phyloP scores from a whole-genome alignment of 2,329 filamentous ascomycete genomes.

The Paraphoma chrysanthemicola region DNA sequence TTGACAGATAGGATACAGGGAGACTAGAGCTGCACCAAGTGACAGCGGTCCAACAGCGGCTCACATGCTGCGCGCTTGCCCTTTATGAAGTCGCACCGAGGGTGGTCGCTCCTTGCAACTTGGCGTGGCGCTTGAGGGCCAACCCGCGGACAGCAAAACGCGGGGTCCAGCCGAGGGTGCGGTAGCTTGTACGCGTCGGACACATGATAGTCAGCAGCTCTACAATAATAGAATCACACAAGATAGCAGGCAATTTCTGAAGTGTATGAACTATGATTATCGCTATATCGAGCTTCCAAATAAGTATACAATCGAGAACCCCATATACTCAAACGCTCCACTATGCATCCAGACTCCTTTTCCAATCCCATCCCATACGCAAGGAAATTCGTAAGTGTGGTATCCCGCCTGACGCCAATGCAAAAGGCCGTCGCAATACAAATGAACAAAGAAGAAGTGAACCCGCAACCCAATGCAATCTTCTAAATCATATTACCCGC shows the following conservation, averaged over 20 bases:
- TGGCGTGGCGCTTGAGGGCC: not conserved
- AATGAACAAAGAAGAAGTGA: conserved; percentile 5
- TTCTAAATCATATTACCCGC: conserved; percentile 37
- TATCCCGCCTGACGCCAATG: conserved; percentile 16
- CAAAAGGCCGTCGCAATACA: conserved; percentile 11
- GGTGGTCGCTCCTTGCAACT: not conserved
- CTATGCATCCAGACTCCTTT: not conserved
- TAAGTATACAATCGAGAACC: not conserved
- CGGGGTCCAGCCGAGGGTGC: not conserved
- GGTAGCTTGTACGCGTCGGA: not conserved
- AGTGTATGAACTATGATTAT: not conserved
- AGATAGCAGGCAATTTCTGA: not conserved
- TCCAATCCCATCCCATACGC: conserved; percentile 8
- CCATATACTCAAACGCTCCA: not conserved
- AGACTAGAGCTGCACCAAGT: not conserved
- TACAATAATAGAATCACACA: not conserved
- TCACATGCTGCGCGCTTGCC: not conserved
- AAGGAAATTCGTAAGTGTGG: conserved; percentile 18
- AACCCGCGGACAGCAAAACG: not conserved
- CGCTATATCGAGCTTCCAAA: not conserved
- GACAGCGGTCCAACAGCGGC: not conserved
- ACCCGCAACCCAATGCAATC: conserved; percentile 12
- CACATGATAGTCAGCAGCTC: not conserved
- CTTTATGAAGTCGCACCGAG: conserved; percentile 1
- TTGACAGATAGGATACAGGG: no score